Conservation (phyloP, 2,329 filamentous ascomycete species). For the Aspergillus unguis region DNA sequence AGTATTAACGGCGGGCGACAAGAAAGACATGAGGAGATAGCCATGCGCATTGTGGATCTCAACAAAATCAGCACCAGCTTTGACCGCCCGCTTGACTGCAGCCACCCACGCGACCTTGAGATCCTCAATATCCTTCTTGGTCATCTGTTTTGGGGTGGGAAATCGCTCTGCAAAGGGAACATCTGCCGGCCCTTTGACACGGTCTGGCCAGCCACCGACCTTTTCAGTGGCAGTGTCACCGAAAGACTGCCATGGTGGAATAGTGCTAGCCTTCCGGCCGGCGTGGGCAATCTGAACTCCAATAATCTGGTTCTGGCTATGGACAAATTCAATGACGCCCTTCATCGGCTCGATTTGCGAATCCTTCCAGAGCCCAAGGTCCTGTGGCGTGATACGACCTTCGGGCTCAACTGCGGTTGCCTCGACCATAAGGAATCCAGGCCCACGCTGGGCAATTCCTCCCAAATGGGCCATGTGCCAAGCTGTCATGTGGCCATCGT, state of each 20-base stretch:
- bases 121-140: conserved; percentile 62
- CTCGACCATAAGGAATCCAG: conserved; percentile 71
- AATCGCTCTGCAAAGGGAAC: conserved; percentile 62
- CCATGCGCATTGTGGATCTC: conserved; percentile 80
- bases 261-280: conserved; percentile 60
- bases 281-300: conserved; percentile 81
- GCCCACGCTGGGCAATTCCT: conserved; percentile 71
- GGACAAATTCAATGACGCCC: conserved; percentile 71
- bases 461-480: conserved; percentile 82
- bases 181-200: conserved; percentile 39
- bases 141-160: conserved; percentile 65
- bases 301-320: conserved; percentile 71
- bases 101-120: conserved; percentile 62
- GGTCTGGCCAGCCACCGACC: conserved; percentile 49
- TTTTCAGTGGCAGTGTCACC: conserved; percentile 46
- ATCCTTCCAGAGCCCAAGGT: conserved; percentile 71
- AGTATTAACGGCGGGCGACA: conserved; percentile 66
- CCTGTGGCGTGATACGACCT: conserved; percentile 71
- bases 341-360: conserved; percentile 68
- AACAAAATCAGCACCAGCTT: conserved; percentile 71
- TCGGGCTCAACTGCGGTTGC: conserved; percentile 71
- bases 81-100: conserved; percentile 58
- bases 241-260: conserved; percentile 51
- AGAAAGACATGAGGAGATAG: conserved; percentile 69
- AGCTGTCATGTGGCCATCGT: conserved; percentile 70